Evolutionary conservation across 2,329 filamentous ascomycete species (phyloP).

Genomic region (Diaporthe eres): DNA sequence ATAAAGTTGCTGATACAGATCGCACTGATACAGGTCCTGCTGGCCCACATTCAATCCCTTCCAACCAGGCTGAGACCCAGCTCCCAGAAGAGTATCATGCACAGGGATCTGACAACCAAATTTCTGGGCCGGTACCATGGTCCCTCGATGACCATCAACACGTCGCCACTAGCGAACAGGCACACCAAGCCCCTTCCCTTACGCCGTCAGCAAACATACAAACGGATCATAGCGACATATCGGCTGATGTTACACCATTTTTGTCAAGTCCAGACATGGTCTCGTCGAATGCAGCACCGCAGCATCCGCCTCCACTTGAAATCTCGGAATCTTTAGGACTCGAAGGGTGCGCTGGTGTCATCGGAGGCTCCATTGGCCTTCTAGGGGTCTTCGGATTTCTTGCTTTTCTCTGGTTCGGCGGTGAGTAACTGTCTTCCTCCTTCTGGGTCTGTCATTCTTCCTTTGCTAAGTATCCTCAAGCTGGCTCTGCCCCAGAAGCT

Average conservation of each 20-base stretch:
- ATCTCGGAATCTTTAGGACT: background rate
- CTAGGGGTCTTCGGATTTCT: constrained; percentile 20
- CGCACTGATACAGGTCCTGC: background rate
- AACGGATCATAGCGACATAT: background rate
- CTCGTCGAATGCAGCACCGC: accelerated
- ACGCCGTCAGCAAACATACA: background rate
- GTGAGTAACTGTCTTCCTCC: background rate
- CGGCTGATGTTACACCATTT: background rate
- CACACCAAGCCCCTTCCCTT: background rate
- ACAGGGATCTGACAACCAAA: background rate
- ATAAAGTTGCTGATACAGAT: background rate
- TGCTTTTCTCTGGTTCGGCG: constrained; percentile 29
- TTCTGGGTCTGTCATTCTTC: background rate
- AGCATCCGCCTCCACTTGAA: background rate
- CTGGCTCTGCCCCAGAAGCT: background rate
- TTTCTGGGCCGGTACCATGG: background rate
- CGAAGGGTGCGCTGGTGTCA: background rate
- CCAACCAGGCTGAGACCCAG: background rate
- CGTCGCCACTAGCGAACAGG: background rate
- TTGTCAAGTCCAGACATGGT: background rate
- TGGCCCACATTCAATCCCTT: no score
- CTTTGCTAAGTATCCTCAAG: background rate
- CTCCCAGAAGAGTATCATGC: background rate
- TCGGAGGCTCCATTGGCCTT: constrained; percentile 22
- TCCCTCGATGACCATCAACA: background rate